Percentiles rank a stretch among this genome's conserved stretches.
Conservation (phyloP, 345 rosid species). For the Brassica rapa region DNA sequence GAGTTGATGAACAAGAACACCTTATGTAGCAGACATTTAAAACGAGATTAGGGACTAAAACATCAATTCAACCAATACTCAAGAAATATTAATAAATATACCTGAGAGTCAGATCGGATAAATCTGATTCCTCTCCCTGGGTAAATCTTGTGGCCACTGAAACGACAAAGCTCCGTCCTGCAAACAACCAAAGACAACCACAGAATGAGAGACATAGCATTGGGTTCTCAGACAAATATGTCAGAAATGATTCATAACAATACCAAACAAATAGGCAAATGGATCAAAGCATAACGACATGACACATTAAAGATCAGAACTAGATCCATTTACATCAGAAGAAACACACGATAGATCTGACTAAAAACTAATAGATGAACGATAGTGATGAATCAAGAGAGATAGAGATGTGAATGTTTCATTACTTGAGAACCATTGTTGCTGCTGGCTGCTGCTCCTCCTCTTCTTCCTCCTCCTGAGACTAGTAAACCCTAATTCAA, state of each 20-base stretch:
- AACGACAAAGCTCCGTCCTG: slow-evolving; percentile 47
- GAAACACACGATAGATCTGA: no score
- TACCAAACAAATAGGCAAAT: neutral
- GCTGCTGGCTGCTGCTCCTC: slow-evolving; percentile 15
- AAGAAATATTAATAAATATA: neutral
- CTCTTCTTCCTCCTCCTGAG: slow-evolving; percentile 24
- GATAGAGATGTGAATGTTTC: neutral
- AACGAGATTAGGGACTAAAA: neutral
- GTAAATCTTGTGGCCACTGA: slow-evolving; percentile 47
- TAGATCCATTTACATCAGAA: slow-evolving; percentile 13
- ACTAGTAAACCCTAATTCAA: slow-evolving; percentile 26
- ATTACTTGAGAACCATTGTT: slow-evolving; percentile 49
- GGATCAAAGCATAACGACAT: neutral
- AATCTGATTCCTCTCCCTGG: slow-evolving; percentile 46
- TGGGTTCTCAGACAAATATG: neutral
- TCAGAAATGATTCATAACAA: neutral
- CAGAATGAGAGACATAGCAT: neutral
- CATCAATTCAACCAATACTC: neutral
- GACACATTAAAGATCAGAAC: neutral
- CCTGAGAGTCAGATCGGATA: slow-evolving; percentile 47
- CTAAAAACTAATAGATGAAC: neutral
- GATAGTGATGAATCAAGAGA: neutral
- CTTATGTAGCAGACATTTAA: slow-evolving; percentile 33
- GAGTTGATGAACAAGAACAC: slow-evolving; percentile 90
- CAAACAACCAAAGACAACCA: neutral